A percentile compares a stretch with the other conserved stretches of the same genome.
These are phyloP conservation scores for Panicum virgatum DNA, from an alignment of 202 grass and related monocot species.

Conservation along the genomic window DNA sequence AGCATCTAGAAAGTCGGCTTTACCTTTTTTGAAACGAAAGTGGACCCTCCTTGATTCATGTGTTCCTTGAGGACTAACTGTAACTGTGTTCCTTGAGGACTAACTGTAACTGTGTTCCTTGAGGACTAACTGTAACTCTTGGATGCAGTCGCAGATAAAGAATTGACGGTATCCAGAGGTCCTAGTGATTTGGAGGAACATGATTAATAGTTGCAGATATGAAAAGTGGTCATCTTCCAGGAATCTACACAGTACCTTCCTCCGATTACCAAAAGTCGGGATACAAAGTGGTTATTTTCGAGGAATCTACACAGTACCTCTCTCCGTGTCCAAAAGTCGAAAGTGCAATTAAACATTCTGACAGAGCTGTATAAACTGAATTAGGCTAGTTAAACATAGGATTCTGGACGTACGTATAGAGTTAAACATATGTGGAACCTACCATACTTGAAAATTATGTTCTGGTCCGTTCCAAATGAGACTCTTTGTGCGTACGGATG, in stretches of 20 bases:
- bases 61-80: no score
- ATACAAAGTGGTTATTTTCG: no score
- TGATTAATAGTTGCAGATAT: neutral
- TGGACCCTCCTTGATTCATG: neutral
- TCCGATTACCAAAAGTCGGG: neutral
- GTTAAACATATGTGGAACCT: neutral
- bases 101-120: no score
- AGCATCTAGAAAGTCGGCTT: neutral
- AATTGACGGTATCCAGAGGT: slow-evolving; percentile 18
- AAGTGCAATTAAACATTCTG: neutral
- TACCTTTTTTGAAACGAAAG: neutral
- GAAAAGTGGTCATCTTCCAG: neutral
- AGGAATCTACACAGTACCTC: neutral
- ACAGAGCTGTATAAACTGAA: slow-evolving; percentile 3
- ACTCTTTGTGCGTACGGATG: neutral
- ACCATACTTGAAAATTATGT: neutral
- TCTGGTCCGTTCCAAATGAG: neutral
- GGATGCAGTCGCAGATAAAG: slow-evolving; percentile 25
- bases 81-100: no score
- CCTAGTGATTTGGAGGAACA: slow-evolving; percentile 25
- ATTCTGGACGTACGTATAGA: slow-evolving; percentile 2
- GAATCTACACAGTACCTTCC: neutral
- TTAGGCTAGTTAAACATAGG: slow-evolving; percentile 7
- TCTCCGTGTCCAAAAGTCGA: neutral
- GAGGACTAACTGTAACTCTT: neutral